Evolutionary conservation across 2,329 filamentous ascomycete species (phyloP).

Genomic region (Microdochium nivale): DNA sequence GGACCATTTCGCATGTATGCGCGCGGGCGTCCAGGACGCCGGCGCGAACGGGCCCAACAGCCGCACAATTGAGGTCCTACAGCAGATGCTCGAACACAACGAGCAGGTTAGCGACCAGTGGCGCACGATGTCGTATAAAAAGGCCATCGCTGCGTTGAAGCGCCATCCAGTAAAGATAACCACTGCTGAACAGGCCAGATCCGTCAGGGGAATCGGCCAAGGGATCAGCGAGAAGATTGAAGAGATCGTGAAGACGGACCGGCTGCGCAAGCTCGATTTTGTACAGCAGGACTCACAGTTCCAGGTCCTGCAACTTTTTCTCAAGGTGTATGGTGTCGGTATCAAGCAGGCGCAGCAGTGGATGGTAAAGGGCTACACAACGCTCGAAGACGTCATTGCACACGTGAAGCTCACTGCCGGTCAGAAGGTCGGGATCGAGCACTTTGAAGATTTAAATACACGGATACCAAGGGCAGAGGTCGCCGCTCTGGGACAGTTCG

Average conservation of each 20-base stretch:
- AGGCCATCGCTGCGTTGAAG: slow-evolving; percentile 64
- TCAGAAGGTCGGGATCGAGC: slow-evolving; percentile 69
- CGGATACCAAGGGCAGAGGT: slow-evolving; percentile 76
- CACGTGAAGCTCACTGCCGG: slow-evolving; percentile 57
- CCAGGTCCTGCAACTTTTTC: slow-evolving; percentile 57
- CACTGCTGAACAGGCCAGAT: slow-evolving; percentile 60
- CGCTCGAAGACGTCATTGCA: slow-evolving; percentile 59
- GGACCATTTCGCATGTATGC: slow-evolving; percentile 46
- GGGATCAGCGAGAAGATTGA: slow-evolving; percentile 79
- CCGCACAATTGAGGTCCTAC: slow-evolving; percentile 65
- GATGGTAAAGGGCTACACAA: slow-evolving; percentile 66
- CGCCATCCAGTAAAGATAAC: slow-evolving; percentile 55
- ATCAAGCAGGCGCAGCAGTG: slow-evolving; percentile 62
- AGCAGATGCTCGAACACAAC: slow-evolving; percentile 75
- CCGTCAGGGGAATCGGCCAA: slow-evolving; percentile 60
- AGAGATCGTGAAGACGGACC: slow-evolving; percentile 72
- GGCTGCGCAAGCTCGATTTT: slow-evolving; percentile 63
- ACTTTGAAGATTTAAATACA: slow-evolving; percentile 69
- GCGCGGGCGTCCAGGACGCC: slow-evolving; percentile 35
- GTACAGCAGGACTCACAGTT: slow-evolving; percentile 60
- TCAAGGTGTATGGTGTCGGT: slow-evolving; percentile 74
- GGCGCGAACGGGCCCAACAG: slow-evolving; percentile 58
- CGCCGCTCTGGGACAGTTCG: slow-evolving; percentile 55
- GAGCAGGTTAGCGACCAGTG: slow-evolving; percentile 66
- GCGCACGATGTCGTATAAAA: slow-evolving; percentile 68